Conservation (phyloP, 23 red algal species). For the Gracilaria domingensis region DNA sequence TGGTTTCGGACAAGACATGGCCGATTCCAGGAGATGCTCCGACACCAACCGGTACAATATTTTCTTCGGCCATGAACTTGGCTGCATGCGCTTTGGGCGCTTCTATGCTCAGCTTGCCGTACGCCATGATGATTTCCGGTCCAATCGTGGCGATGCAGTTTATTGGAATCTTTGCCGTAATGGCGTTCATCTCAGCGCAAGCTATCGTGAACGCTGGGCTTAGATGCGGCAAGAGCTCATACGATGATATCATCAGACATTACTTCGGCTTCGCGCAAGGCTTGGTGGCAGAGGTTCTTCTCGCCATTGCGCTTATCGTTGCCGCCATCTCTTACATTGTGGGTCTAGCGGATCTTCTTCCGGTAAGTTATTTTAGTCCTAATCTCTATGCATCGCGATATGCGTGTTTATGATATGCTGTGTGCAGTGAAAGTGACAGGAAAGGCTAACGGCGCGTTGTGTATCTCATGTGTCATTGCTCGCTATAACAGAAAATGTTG, state of each 20-base stretch:
- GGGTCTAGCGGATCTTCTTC: slow-evolving; percentile 79
- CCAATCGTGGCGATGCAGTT: slow-evolving; percentile 45
- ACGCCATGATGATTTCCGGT: slow-evolving; percentile 73
- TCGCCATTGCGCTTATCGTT: slow-evolving; percentile 69
- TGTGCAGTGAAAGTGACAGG: not conserved
- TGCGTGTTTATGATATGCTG: not conserved
- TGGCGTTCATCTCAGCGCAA: slow-evolving; percentile 61
- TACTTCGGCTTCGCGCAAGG: slow-evolving; percentile 67
- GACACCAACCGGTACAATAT: slow-evolving; percentile 49
- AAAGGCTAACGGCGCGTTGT: not conserved
- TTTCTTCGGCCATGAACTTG: slow-evolving; percentile 81
- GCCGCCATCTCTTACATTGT: slow-evolving; percentile 81
- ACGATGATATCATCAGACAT: slow-evolving; percentile 66
- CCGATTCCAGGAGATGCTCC: slow-evolving; percentile 34
- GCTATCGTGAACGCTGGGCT: slow-evolving; percentile 72
- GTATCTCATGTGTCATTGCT: slow-evolving; percentile 11
- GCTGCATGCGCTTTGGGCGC: slow-evolving; percentile 82
- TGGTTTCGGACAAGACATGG: slow-evolving; percentile 33
- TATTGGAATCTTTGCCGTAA: slow-evolving; percentile 58
- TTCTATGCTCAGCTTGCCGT: slow-evolving; percentile 81
- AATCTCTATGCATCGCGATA: not conserved
- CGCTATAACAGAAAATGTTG: slow-evolving; percentile 49
- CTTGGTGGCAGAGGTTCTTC: slow-evolving; percentile 50
- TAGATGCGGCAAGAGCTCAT: slow-evolving; percentile 56
- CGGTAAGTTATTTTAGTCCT: slow-evolving; percentile 58